These are phyloP conservation scores for Septoria linicola DNA, from an alignment of 2,329 filamentous ascomycete species.

Conservation along the genomic window DNA sequence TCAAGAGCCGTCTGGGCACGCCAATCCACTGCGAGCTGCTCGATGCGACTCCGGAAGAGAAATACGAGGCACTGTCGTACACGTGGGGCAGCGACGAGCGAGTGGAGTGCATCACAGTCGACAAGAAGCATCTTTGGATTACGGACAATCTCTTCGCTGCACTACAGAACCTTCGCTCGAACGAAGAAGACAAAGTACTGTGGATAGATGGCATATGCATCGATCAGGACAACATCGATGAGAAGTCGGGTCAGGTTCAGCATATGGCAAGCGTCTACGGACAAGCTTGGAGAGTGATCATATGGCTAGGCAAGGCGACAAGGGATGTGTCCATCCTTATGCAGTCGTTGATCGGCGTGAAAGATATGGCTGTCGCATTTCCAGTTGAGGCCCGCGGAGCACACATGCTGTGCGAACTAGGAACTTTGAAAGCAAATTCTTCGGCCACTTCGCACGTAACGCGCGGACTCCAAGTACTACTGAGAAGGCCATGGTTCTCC, in stretches of 20 bases:
- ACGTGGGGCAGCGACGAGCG: constrained; percentile 9
- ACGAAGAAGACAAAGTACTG: not conserved
- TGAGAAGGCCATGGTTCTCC: not conserved
- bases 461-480: not conserved
- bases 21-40: not conserved
- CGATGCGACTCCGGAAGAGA: not conserved
- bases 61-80: constrained; percentile 15
- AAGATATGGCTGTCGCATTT: not conserved
- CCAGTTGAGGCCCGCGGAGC: not conserved
- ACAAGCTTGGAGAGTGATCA: not conserved
- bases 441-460: not conserved
- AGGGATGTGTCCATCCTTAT: not conserved
- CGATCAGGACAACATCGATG: constrained; percentile 2
- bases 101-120: not conserved
- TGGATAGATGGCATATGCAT: constrained; percentile 18
- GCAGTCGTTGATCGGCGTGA: not conserved
- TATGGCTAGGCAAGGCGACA: constrained; percentile 9
- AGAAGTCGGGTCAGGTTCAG: constrained; percentile 9
- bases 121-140: not conserved
- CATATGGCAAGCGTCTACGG: constrained; percentile 8
- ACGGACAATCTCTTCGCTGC: constrained; percentile 4
- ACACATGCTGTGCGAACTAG: no score
- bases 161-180: not conserved
- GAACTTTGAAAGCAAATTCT: not conserved
- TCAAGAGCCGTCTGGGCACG: not conserved